Evolutionary conservation across 306 rosid species (phyloP), one percentile per base, ranked within the genome.

Genomic region (Corylus americana): DNA sequence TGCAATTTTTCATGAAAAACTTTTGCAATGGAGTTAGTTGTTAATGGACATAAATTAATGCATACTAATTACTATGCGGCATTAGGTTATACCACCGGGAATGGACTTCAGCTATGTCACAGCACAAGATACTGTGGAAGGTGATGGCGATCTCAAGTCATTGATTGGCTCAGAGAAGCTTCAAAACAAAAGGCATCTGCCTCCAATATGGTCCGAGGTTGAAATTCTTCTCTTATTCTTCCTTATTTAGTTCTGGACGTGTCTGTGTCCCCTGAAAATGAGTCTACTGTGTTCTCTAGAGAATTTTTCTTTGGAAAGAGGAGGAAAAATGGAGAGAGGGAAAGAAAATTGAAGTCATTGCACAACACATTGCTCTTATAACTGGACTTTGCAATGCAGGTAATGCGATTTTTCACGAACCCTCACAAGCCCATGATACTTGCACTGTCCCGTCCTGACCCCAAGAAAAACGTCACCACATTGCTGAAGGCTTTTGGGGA

Each of bases 371-470:
- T 58, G 8, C 9, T 58, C 63, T 18, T 75, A 35, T 69, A 72
- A 57, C 77, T 76, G 74, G 70, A 50, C 51, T 47, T 11, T 54
- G n/a, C 14, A 58, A 80, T 78, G 81, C 89, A 90, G 97, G 84
- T 92, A 58, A 92, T 87, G 89, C 76, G 95, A 20, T 90, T 92
- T 84, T 91, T 92, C 85, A 90, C 93, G 48, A 92, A 92, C 82
- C 97, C 97, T 77, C 96, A 90, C 91, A 92, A 92, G 84, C 97
- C 97, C 69, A 92, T 85, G 48, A 90, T 92, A 81, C 92, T 92
- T 29, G 97, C 97, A 75, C 55, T 92, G 86, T 90, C 97, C 11
- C 91, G 97, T 10, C 97, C 97, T n/a, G 97, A 92, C 85, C 97
- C 96, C 0, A 92, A 92, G 92, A 92, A 92, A 76, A 92, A 92